Base-by-base conservation (phyloP, 192 early-diverging fungal species). In the Umbelopsis sp. region DNA sequence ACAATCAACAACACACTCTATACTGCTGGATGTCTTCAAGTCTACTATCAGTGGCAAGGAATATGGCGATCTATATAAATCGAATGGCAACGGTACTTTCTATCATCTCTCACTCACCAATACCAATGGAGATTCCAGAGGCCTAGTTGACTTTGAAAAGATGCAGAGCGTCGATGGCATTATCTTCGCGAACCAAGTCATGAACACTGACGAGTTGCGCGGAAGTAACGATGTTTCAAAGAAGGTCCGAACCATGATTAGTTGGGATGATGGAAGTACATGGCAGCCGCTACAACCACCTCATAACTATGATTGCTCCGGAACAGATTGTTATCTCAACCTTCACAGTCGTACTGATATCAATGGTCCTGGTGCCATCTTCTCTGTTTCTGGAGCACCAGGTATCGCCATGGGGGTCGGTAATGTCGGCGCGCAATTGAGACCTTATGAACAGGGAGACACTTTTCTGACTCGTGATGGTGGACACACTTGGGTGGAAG, bases 351-450 rank as follows among this genome's bases (percentile, higher is more conserved):
- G 84, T 71, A 91, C 89, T 52, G 91, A 75, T 74, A 91, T 82
- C 71, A 86, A 70, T 76, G 85, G 83, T 8, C 75, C 81, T 25
- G 88, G 85, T 22, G 76, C 83, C 10, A 85, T 89, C 9, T 97
- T 91, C 70, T 90, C 92, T 50, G 84, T 90, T 0, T 36, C 80
- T 8, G 71, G 90, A 1, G 93, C 95, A 6, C 86, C 92, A 3
- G 96, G 96, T 20, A 78, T 94, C 9, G 85, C 96, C 70, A 84
- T 97, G 78, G 96, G 91, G n/a, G 89, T 97, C 5, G 97, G 97
- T 20, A 94, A 94, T 73, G 91, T 96, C 1, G 96, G 96, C 24
- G 43, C 69, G 0, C 79, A 80, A 14, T 74, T 99, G 26, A 71
- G 74, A 8, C 77, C 87, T 24, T 87, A 91, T 68, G 84, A 77